phyloP scores from a whole-genome alignment of 2,329 filamentous ascomycete genomes.

The Cladophialophora psammophila region DNA sequence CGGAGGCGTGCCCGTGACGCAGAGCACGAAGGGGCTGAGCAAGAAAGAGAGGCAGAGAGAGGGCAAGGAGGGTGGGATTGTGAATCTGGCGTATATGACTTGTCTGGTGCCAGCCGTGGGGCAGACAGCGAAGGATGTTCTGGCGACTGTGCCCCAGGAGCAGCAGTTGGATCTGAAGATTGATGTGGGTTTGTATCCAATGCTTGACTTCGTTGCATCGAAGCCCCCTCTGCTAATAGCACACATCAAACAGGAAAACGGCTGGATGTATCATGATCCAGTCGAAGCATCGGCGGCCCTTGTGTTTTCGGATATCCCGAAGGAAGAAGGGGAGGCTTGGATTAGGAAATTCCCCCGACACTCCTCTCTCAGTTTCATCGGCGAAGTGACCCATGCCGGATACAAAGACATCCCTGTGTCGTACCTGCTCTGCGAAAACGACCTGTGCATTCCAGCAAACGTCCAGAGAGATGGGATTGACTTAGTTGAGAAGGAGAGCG shows the following conservation, averaged over 20 bases:
- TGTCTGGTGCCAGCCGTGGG: slow-evolving; percentile 47
- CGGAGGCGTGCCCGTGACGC: slow-evolving; percentile 42
- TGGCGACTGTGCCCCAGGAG: slow-evolving; percentile 20
- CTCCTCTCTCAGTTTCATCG: slow-evolving; percentile 43
- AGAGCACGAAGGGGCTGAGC: slow-evolving; percentile 42
- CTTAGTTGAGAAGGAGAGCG: slow-evolving; percentile 43
- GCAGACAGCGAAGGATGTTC: slow-evolving; percentile 16
- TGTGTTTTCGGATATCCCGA: slow-evolving; percentile 17
- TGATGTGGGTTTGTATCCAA: slow-evolving; percentile 23
- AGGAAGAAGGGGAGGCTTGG: slow-evolving; percentile 36
- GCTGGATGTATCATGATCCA: slow-evolving; percentile 33
- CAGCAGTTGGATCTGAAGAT: slow-evolving; percentile 20
- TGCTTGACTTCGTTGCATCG: not conserved
- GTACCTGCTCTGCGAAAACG: slow-evolving; percentile 46
- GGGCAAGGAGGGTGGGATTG: slow-evolving; percentile 46
- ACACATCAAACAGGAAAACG: slow-evolving; percentile 26
- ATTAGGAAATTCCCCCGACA: slow-evolving; percentile 39
- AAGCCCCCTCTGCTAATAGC: not conserved
- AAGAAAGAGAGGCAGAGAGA: slow-evolving; percentile 42
- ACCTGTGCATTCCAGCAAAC: slow-evolving; percentile 42
- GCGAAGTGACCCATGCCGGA: slow-evolving; percentile 44
- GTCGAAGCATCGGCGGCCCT: slow-evolving; percentile 13
- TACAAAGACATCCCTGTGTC: slow-evolving; percentile 48
- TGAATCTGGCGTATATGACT: slow-evolving; percentile 46
- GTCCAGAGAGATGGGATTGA: slow-evolving; percentile 45